These are phyloP conservation scores for Lichenothelia convexa DNA, from an alignment of 495 filamentous ascomycete species.

Conservation along the genomic window DNA sequence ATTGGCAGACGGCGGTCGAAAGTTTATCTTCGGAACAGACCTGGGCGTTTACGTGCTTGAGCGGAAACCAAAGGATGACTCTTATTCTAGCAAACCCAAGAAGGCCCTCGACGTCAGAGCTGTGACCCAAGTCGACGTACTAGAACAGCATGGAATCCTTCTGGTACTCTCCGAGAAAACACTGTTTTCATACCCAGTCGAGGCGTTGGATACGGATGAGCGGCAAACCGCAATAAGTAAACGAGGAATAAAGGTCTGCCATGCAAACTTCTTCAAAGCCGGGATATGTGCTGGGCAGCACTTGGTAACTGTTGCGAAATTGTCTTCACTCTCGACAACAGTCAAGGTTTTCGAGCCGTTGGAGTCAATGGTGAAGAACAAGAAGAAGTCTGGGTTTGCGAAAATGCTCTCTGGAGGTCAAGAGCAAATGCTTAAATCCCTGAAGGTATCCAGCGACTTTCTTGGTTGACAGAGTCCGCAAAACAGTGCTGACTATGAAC, in stretches of 20 bases:
- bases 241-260: slow-evolving; percentile 89
- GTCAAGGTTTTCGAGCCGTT: slow-evolving; percentile 97
- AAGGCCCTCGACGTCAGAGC: slow-evolving; percentile 69
- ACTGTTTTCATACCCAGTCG: slow-evolving; percentile 67
- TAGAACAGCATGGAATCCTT: slow-evolving; percentile 84
- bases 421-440: slow-evolving; percentile 84
- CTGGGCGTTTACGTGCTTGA: slow-evolving; percentile 83
- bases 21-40: slow-evolving; percentile 85
- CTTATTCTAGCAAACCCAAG: slow-evolving; percentile 52
- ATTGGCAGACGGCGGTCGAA: slow-evolving; percentile 71
- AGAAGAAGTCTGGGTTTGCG: slow-evolving; percentile 78
- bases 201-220: slow-evolving; percentile 70
- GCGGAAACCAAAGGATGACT: slow-evolving; percentile 68
- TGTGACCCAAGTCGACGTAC: slow-evolving; percentile 87
- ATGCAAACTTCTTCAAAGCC: slow-evolving; percentile 95
- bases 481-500: neutral
- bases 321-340: slow-evolving; percentile 69
- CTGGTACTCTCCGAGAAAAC: slow-evolving; percentile 88
- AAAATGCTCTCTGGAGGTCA: slow-evolving; percentile 90
- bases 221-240: slow-evolving; percentile 40
- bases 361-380: slow-evolving; percentile 69
- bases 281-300: slow-evolving; percentile 90
- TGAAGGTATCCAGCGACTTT: slow-evolving; percentile 55
- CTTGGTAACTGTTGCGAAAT: slow-evolving; percentile 88
- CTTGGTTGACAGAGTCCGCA: neutral